A percentile compares a stretch with the other conserved stretches of the same genome.
These are phyloP conservation scores for Penstemon newberryi DNA, from an alignment of 257 asterid species.

Conservation along the genomic window DNA sequence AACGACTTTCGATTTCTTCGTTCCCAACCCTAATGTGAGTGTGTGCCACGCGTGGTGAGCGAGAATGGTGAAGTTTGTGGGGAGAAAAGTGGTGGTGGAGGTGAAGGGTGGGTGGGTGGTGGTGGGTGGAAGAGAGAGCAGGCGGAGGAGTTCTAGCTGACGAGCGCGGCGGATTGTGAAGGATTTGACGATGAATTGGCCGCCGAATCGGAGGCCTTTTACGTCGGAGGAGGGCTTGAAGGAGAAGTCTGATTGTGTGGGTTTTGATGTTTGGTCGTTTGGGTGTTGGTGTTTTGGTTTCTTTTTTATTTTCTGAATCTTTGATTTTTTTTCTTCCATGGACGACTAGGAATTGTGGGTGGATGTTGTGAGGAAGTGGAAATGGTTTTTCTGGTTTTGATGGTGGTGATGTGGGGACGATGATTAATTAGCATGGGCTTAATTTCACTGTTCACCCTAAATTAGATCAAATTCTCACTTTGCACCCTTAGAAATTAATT, in stretches of 20 bases:
- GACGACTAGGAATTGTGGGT: slow-evolving; percentile 8
- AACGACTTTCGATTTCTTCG: slow-evolving; percentile 80
- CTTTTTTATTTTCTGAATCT: slow-evolving; percentile 49
- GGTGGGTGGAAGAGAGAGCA: slow-evolving; percentile 68
- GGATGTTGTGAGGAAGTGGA: neutral
- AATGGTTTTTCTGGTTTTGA: neutral
- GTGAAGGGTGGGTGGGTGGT: slow-evolving; percentile 37
- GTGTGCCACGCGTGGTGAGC: slow-evolving; percentile 99
- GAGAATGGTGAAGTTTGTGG: slow-evolving; percentile 92
- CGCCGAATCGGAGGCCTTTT: slow-evolving; percentile 91
- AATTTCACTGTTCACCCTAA: too few species aligned
- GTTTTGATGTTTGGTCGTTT: slow-evolving; percentile 55
- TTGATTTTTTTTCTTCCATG: slow-evolving; percentile 54
- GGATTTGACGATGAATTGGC: slow-evolving; percentile 88
- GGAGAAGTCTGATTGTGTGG: slow-evolving; percentile 42
- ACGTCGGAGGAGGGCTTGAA: slow-evolving; percentile 62
- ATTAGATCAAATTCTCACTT: too few species aligned
- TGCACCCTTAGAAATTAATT: too few species aligned
- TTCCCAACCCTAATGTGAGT: slow-evolving; percentile 84
- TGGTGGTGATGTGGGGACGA: slow-evolving; percentile 19
- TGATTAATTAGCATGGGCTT: slow-evolving; percentile 19
- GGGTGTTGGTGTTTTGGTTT: slow-evolving; percentile 83
- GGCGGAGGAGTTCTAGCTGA: slow-evolving; percentile 70
- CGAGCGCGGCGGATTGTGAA: slow-evolving; percentile 87
- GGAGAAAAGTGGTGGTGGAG: slow-evolving; percentile 78